A percentile compares a stretch with the other conserved stretches of the same genome.
Evolutionary conservation across 1,284 basidiomycete species (phyloP).

Genomic region (Fomitopsis pinicola): DNA sequence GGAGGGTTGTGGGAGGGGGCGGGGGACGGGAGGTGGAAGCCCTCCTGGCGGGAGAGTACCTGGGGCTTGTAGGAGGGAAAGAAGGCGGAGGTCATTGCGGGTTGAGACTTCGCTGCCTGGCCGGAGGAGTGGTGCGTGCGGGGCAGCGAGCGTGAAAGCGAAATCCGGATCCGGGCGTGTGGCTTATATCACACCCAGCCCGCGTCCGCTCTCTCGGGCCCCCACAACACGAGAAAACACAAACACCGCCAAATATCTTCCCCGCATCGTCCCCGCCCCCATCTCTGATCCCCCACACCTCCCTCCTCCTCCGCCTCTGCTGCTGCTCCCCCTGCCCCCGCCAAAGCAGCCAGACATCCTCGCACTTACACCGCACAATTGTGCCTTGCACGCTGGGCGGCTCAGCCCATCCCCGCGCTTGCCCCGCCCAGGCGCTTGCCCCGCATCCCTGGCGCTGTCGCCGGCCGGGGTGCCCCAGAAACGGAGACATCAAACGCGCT

Average conservation of each 20-base stretch:
- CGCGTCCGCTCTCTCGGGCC: conserved; percentile 2
- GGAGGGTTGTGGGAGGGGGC: conserved; percentile 33
- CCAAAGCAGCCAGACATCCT: no score
- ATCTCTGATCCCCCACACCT: background rate
- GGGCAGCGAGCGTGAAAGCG: conserved; percentile 4
- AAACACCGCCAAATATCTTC: background rate
- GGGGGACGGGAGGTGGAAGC: conserved; percentile 56
- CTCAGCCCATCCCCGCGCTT: background rate
- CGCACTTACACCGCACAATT: no score
- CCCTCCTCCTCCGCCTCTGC: background rate
- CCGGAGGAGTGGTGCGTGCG: conserved; percentile 1
- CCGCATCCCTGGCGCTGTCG: background rate
- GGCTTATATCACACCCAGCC: background rate
- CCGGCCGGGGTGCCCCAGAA: background rate
- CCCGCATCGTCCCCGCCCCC: background rate
- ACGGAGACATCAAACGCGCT: background rate
- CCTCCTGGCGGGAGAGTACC: conserved; percentile 48
- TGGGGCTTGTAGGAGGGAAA: conserved; percentile 35
- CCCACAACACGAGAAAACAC: conserved; percentile 1
- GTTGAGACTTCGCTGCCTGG: conserved; percentile 1
- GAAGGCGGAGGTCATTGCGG: conserved; percentile 18
- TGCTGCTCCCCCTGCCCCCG: background rate
- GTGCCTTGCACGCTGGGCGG: background rate
- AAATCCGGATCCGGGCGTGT: background rate
- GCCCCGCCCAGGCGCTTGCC: background rate